Percentiles rank a stretch among this genome's conserved stretches.
Conservation (phyloP, 345 rosid genomes). For the Rhizophora mangle region DNA sequence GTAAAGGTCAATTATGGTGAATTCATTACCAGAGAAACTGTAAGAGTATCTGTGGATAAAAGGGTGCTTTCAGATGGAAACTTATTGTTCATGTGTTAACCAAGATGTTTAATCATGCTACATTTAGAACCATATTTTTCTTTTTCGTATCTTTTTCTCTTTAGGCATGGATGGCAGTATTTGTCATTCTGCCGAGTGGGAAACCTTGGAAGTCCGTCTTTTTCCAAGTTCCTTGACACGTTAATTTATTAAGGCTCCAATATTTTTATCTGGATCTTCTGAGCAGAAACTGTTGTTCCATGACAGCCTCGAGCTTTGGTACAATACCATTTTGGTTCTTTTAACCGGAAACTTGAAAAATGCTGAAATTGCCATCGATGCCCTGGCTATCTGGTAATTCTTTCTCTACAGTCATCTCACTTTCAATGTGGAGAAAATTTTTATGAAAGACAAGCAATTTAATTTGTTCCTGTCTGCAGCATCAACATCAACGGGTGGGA, state of each 20-base stretch:
- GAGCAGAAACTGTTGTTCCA: conserved; percentile 8
- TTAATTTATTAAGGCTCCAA: background rate
- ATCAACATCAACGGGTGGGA: conserved; percentile 71
- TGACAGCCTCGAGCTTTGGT: conserved; percentile 78
- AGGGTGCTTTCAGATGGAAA: too few species aligned
- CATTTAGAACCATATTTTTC: too few species aligned
- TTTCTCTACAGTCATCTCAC: background rate
- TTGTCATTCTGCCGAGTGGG: too few species aligned
- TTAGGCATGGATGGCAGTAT: too few species aligned
- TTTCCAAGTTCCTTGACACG: background rate
- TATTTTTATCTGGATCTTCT: background rate
- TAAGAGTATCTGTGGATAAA: too few species aligned
- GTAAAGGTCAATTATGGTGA: too few species aligned
- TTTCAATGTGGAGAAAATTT: background rate
- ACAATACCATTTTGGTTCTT: conserved; percentile 67
- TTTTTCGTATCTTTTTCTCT: too few species aligned
- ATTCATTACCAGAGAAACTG: too few species aligned
- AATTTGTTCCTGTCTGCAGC: conserved; percentile 30
- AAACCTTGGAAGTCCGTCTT: too few species aligned
- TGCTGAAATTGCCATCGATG: conserved; percentile 73
- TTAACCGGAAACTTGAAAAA: conserved; percentile 62
- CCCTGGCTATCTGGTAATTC: conserved; percentile 71
- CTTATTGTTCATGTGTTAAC: too few species aligned
- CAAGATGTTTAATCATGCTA: too few species aligned
- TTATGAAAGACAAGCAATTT: background rate